phyloP scores from a whole-genome alignment of 768 basidiomycete species.

The Steccherinum ochraceum region DNA sequence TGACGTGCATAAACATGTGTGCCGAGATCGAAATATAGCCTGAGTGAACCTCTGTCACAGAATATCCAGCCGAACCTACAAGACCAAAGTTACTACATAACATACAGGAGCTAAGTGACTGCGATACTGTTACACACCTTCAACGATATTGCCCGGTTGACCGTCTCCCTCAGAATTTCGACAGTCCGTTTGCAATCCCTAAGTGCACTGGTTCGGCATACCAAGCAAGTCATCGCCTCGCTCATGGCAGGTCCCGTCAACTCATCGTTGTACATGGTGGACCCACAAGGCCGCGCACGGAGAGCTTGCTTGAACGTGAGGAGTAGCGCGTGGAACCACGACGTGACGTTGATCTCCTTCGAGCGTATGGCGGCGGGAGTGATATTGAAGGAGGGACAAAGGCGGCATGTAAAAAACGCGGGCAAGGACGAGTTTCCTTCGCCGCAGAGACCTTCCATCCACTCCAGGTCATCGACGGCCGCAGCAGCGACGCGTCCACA shows the following conservation, averaged over 20 bases:
- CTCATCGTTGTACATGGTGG: neutral
- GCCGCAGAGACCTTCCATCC: neutral
- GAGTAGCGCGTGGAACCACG: neutral
- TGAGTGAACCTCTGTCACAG: no score
- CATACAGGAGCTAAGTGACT: no score
- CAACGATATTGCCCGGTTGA: neutral
- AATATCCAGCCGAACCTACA: neutral
- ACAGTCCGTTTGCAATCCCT: neutral
- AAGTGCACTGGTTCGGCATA: neutral
- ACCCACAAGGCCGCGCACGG: neutral
- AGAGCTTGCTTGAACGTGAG: neutral
- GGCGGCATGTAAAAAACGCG: neutral
- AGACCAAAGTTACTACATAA: no score
- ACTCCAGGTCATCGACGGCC: conserved; percentile 6
- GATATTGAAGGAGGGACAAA: neutral
- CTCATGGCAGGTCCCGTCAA: neutral
- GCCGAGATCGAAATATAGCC: no score
- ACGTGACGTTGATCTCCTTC: neutral
- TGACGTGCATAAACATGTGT: no score
- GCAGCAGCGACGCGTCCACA: conserved; percentile 24
- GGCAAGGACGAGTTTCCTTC: no score
- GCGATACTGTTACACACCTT: no score
- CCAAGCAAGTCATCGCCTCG: neutral
- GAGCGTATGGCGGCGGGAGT: no score
- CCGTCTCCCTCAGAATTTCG: neutral